These are phyloP conservation scores for Ceratobasidium sp. DNA, from an alignment of 1,284 basidiomycete genomes.

Conservation along the genomic window DNA sequence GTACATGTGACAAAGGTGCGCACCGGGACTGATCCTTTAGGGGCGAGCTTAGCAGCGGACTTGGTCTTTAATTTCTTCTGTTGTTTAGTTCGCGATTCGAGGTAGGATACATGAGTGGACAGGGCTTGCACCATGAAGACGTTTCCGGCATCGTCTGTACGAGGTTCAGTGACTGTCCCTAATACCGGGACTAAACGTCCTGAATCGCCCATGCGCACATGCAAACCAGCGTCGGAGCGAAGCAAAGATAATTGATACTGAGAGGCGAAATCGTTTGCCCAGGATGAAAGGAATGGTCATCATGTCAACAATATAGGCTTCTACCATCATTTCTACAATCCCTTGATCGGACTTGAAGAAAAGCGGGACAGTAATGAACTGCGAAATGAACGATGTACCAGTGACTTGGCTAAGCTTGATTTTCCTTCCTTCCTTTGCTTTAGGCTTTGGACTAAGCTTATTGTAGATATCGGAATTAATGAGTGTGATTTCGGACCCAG, in stretches of 20 bases:
- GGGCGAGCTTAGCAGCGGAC: no score
- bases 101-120: not conserved
- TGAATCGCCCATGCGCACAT: conserved; percentile 50
- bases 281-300: conserved; percentile 50
- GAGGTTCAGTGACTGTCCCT: not conserved
- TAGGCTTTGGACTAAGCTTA: conserved; percentile 25
- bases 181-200: conserved; percentile 30
- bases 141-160: conserved; percentile 6
- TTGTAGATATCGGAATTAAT: conserved; percentile 30
- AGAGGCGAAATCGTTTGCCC: conserved; percentile 52
- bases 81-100: not conserved
- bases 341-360: conserved; percentile 50
- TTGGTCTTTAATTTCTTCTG: not conserved
- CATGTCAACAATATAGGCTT: conserved; percentile 52
- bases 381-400: conserved; percentile 49
- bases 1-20: not conserved
- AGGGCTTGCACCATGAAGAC: not conserved
- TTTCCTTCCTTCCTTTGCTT: conserved; percentile 34
- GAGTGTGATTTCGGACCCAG: conserved; percentile 43
- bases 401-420: conserved; percentile 48
- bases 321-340: conserved; percentile 49
- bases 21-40: not conserved
- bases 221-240: conserved; percentile 46
- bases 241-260: conserved; percentile 52
- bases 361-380: conserved; percentile 50